Percentiles rank a stretch among this genome's conserved stretches.
phyloP scores from a whole-genome alignment of 2,329 filamentous ascomycete species.

The Curvularia sp. region DNA sequence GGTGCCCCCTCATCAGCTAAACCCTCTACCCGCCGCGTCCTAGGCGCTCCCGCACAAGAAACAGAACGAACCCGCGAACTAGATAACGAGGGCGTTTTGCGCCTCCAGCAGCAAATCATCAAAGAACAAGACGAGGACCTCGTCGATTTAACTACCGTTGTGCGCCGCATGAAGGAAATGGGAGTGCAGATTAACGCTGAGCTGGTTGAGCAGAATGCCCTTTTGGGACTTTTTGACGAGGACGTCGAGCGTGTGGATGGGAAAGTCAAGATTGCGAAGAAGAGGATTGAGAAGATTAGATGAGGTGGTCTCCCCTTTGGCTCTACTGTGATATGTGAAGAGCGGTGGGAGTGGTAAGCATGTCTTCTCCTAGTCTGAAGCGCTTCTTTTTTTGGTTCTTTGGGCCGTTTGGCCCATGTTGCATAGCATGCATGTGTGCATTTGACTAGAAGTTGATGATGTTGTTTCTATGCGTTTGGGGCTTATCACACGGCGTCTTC shows the following conservation, averaged over 20 bases:
- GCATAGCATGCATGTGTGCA: neutral
- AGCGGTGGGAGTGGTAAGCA: too few relatives aligned
- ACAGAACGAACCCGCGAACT: conserved; percentile 78
- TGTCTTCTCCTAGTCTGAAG: neutral
- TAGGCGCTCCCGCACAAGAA: conserved; percentile 76
- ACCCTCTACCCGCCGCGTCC: conserved; percentile 65
- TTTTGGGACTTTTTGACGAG: conserved; percentile 71
- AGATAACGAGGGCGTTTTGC: conserved; percentile 76
- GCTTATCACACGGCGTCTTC: neutral
- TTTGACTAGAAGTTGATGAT: neutral
- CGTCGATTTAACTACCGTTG: conserved; percentile 70
- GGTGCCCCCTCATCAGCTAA: conserved; percentile 22
- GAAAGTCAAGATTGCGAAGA: conserved; percentile 78
- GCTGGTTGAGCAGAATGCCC: conserved; percentile 73
- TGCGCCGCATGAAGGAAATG: conserved; percentile 77
- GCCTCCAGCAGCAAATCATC: conserved; percentile 77
- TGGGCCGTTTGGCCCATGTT: neutral
- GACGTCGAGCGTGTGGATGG: conserved; percentile 70
- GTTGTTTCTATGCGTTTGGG: neutral
- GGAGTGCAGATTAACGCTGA: conserved; percentile 78
- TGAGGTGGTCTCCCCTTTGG: conserved; percentile 15
- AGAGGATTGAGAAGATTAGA: conserved; percentile 69
- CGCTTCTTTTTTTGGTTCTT: neutral
- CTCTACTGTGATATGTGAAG: neutral
- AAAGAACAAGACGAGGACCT: conserved; percentile 76